These are phyloP conservation scores for Phytophthora colocasiae DNA, from an alignment of 352 stramenopile species.

Conservation along the genomic window DNA sequence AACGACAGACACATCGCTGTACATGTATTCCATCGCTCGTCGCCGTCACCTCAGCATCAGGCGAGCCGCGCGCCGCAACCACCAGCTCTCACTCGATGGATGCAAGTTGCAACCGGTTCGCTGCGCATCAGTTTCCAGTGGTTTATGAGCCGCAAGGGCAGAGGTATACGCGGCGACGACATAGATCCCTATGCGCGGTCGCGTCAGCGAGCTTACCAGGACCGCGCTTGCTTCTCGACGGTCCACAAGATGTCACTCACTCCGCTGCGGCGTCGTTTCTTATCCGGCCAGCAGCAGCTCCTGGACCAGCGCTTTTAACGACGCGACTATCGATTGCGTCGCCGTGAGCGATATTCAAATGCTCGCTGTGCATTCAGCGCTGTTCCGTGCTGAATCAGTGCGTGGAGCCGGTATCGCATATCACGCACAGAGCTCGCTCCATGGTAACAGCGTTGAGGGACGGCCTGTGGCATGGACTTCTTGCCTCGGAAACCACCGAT, in stretches of 20 bases:
- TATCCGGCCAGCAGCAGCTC: neutral
- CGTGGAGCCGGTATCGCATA: conserved; percentile 21
- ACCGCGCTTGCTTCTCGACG: conserved; percentile 2
- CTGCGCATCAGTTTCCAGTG: conserved; percentile 1
- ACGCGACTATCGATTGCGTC: conserved; percentile 23
- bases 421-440: conserved; percentile 11
- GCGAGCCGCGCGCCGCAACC: conserved; percentile 18
- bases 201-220: neutral
- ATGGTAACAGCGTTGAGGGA: neutral
- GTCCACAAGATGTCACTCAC: neutral
- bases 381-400: conserved; percentile 2
- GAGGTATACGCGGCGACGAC: neutral
- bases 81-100: neutral
- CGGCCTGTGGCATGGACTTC: neutral
- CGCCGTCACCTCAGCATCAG: conserved; percentile 27
- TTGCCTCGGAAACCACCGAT: conserved; percentile 1
- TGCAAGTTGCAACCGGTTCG: neutral
- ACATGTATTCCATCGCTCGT: conserved; percentile 25
- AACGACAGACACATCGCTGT: conserved; percentile 19
- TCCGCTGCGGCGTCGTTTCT: neutral
- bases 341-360: conserved; percentile 11
- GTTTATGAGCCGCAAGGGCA: neutral
- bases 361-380: conserved; percentile 16
- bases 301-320: neutral
- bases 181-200: conserved; percentile 12